Conservation (phyloP, 176 grass and related monocot species). For the Elaeis guineensis region DNA sequence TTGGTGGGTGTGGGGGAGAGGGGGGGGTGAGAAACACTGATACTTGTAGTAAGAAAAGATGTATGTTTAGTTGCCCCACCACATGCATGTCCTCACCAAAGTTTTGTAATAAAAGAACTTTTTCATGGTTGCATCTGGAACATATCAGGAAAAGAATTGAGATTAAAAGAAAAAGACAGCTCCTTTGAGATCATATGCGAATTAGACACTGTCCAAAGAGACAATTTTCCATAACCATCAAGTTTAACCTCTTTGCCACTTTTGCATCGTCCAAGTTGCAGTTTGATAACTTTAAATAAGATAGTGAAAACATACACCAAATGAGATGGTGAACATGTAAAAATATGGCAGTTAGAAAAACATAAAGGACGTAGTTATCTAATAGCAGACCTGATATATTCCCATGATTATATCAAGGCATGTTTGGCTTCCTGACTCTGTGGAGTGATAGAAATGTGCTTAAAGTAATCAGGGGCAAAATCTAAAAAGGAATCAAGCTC, state of each 20-base stretch:
- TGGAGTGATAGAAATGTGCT: conserved; percentile 55
- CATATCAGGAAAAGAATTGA: conserved; percentile 55
- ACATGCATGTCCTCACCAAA: conserved; percentile 69
- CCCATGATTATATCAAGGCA: conserved; percentile 92
- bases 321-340: conserved; percentile 15
- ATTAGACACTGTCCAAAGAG: conserved; percentile 74
- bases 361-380: background rate
- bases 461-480: conserved; percentile 84
- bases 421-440: conserved; percentile 78
- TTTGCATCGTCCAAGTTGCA: conserved; percentile 61
- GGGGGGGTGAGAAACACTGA: too few species aligned
- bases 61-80: too few species aligned
- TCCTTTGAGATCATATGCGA: conserved; percentile 86
- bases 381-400: conserved; percentile 72
- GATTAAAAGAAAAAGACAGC: conserved; percentile 40
- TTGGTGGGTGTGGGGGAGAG: background rate
- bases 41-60: too few species aligned
- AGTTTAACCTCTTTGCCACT: conserved; percentile 73
- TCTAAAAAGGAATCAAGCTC: conserved; percentile 95
- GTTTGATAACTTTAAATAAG: background rate
- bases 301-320: conserved; percentile 14
- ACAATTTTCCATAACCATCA: conserved; percentile 99
- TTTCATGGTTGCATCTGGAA: conserved; percentile 35
- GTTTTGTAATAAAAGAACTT: conserved; percentile 68
- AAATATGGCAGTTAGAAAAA: background rate